Conservation (phyloP, 176 grass and related monocot genomes). For the Eragrostis nindensis region DNA sequence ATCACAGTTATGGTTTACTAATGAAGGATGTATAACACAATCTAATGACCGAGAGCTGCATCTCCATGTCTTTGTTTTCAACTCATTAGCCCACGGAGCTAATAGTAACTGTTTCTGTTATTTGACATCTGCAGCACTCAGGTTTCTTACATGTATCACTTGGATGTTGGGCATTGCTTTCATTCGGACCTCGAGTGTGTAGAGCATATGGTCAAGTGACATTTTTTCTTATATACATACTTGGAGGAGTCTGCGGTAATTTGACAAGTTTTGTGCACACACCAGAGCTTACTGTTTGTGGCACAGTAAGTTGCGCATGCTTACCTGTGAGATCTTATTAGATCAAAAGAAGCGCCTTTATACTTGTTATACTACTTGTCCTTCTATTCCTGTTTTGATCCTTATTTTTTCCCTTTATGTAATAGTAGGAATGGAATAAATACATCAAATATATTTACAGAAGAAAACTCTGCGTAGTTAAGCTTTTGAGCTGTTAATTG, state of each 20-base stretch:
- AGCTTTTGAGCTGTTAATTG: constrained; percentile 5
- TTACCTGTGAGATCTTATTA: background rate
- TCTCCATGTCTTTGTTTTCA: background rate
- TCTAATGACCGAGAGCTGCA: background rate
- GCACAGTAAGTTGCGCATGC: constrained; percentile 62
- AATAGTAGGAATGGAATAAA: background rate
- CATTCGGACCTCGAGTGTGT: constrained; percentile 69
- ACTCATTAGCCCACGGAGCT: background rate
- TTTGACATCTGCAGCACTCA: constrained; percentile 63
- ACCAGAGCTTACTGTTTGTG: constrained; percentile 79
- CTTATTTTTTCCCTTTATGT: background rate
- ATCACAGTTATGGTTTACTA: background rate
- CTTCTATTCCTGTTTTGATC: background rate
- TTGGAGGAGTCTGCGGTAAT: constrained; percentile 84
- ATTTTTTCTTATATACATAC: constrained; percentile 82
- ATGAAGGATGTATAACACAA: background rate
- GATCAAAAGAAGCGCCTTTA: background rate
- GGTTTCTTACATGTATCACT: constrained; percentile 76
- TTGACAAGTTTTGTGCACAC: constrained; percentile 85
- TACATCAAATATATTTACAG: background rate
- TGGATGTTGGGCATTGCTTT: constrained; percentile 74
- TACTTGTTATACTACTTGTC: background rate
- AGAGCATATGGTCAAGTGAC: constrained; percentile 70
- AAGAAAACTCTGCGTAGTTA: background rate
- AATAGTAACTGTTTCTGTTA: constrained; percentile 29